Evolutionary conservation across 331 rosid species (phyloP).

Genomic region (Spiraea crenata): DNA sequence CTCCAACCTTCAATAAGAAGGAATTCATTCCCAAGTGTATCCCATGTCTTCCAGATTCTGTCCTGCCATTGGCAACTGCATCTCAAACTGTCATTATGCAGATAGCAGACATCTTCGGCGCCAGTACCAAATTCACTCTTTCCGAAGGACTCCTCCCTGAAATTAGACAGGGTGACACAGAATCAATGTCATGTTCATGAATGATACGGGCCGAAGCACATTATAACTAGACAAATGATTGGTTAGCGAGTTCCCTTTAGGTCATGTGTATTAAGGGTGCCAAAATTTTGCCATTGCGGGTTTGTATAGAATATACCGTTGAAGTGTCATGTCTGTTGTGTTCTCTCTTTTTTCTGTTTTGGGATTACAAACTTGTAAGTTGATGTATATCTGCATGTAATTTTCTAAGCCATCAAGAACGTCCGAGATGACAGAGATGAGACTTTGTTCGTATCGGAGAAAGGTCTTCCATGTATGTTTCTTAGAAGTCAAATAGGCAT

Average conservation of each 20-base stretch:
- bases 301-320: not conserved
- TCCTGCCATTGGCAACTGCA: conserved; percentile 33
- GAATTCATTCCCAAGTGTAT: conserved; percentile 68
- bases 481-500: no score
- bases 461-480: no score
- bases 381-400: no score
- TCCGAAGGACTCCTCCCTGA: conserved; percentile 44
- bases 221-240: not conserved
- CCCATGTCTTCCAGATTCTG: conserved; percentile 59
- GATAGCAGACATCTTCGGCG: conserved; percentile 61
- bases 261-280: not conserved
- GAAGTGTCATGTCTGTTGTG: no score
- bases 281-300: not conserved
- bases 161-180: conserved; percentile 23
- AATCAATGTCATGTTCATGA: conserved; percentile 27
- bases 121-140: conserved; percentile 49
- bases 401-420: no score
- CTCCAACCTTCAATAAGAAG: conserved; percentile 51
- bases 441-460: no score
- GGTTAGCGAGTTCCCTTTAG: not conserved
- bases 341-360: no score
- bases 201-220: not conserved
- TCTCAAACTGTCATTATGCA: conserved; percentile 48
- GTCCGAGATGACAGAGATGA: no score
- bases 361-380: no score